phyloP scores from a whole-genome alignment of 805 yeast genomes.

The Vanderwaltozyma polyspora region DNA sequence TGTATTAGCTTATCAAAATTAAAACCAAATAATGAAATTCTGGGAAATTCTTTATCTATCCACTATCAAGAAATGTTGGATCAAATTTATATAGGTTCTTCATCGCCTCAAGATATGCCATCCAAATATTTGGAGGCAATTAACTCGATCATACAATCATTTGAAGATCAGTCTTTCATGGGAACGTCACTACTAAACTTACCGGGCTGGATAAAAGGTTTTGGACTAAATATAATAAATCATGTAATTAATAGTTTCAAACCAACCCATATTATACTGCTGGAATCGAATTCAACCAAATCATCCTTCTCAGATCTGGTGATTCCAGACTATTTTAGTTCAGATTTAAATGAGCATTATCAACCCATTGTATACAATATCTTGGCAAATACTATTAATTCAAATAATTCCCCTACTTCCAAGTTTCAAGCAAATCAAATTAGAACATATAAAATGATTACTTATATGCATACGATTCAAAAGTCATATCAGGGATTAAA shows the following conservation, averaged over 20 bases:
- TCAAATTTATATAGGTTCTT: constrained; percentile 46
- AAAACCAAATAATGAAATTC: constrained; percentile 7
- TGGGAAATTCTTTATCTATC: constrained; percentile 21
- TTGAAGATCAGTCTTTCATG: constrained; percentile 23
- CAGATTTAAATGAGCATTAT: constrained; percentile 20
- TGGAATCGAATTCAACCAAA: constrained; percentile 30
- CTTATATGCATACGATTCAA: constrained; percentile 40
- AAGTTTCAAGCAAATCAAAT: constrained; percentile 41
- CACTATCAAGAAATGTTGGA: constrained; percentile 7
- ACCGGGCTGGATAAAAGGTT: constrained; percentile 89
- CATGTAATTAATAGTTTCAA: constrained; percentile 33
- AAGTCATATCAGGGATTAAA: constrained; percentile 1
- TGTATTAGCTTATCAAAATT: constrained; percentile 43
- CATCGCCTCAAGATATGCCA: constrained; percentile 61
- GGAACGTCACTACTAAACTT: constrained; percentile 53
- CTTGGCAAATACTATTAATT: constrained; percentile 27
- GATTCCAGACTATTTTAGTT: constrained; percentile 20
- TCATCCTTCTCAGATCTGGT: constrained; percentile 19
- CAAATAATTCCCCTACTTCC: constrained; percentile 6
- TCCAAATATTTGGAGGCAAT: constrained; percentile 37
- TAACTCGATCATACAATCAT: constrained; percentile 28
- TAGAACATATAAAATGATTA: constrained; percentile 38
- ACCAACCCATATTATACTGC: constrained; percentile 48
- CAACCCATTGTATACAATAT: constrained; percentile 22
- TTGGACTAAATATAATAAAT: constrained; percentile 57